Percentiles rank a stretch among this genome's conserved stretches.
phyloP scores from a whole-genome alignment of 106 monocot species.

The Dendrobium huoshanense region DNA sequence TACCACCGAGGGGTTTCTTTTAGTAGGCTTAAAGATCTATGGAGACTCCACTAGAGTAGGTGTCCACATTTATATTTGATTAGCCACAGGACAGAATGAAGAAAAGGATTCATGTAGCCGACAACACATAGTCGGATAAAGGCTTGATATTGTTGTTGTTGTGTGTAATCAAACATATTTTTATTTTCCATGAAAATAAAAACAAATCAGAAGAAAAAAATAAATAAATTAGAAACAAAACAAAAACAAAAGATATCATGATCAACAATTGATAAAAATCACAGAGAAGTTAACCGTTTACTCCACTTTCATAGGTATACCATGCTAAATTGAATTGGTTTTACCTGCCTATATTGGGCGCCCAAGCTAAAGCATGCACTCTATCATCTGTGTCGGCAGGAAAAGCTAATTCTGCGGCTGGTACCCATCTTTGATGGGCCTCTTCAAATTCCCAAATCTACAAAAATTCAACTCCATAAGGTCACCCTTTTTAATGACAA shows the following conservation, averaged over 20 bases:
- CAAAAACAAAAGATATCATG: not conserved
- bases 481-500: not conserved
- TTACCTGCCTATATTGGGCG: slow-evolving; percentile 92
- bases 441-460: slow-evolving; percentile 98
- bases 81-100: no score
- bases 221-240: not conserved
- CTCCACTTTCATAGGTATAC: not conserved
- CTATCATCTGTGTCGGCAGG: slow-evolving; percentile 64
- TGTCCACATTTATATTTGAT: no score
- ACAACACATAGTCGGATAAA: no score
- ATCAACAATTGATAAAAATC: not conserved
- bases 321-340: not conserved
- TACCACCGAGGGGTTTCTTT: no score
- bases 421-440: slow-evolving; percentile 77
- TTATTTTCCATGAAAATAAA: not conserved
- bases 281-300: not conserved
- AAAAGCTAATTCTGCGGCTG: slow-evolving; percentile 74
- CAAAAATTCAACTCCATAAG: slow-evolving; percentile 3
- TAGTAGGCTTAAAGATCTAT: no score
- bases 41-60: no score
- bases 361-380: slow-evolving; percentile 90
- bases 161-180: not conserved
- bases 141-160: not conserved
- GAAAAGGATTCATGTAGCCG: no score
- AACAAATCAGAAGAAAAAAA: not conserved